phyloP scores from a whole-genome alignment of 2,329 filamentous ascomycete species.

The Nigrograna mackinnonii region DNA sequence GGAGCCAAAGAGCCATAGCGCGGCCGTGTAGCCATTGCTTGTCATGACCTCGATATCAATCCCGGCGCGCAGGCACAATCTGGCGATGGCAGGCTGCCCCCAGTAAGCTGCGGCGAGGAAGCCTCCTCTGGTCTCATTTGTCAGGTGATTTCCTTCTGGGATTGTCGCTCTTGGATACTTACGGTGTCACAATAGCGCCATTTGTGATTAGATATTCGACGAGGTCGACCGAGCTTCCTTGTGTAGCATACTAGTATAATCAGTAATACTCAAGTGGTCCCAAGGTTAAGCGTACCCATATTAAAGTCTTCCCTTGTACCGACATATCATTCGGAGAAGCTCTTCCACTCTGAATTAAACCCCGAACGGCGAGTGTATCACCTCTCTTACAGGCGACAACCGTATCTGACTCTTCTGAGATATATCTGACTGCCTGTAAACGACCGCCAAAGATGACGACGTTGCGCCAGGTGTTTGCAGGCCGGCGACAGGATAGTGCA shows the following conservation, averaged over 20 bases:
- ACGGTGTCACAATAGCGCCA: neutral
- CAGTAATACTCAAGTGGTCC: neutral
- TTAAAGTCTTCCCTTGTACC: neutral
- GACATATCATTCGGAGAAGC: constrained; percentile 8
- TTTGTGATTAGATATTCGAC: neutral
- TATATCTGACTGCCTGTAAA: neutral
- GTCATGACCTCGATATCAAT: constrained; percentile 5
- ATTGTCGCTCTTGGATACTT: too few relatives aligned
- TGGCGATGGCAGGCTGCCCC: constrained; percentile 5
- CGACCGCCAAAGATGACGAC: neutral
- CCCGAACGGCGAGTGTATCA: constrained; percentile 5
- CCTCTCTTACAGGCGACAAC: constrained; percentile 7
- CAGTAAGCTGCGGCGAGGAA: constrained; percentile 2
- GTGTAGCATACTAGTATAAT: neutral
- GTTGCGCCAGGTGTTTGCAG: neutral
- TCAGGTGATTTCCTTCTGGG: neutral
- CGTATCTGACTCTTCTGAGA: constrained; percentile 3
- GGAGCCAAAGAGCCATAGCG: constrained; percentile 2
- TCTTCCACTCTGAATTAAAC: constrained; percentile 1
- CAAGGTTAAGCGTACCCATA: constrained; percentile 2
- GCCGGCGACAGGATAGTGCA: neutral
- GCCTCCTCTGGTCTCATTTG: neutral
- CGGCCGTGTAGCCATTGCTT: constrained; percentile 2
- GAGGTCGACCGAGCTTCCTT: neutral
- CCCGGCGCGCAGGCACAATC: constrained; percentile 3